These are phyloP conservation scores for Xylariales sp. DNA, from an alignment of 2,329 filamentous ascomycete genomes.

Conservation along the genomic window DNA sequence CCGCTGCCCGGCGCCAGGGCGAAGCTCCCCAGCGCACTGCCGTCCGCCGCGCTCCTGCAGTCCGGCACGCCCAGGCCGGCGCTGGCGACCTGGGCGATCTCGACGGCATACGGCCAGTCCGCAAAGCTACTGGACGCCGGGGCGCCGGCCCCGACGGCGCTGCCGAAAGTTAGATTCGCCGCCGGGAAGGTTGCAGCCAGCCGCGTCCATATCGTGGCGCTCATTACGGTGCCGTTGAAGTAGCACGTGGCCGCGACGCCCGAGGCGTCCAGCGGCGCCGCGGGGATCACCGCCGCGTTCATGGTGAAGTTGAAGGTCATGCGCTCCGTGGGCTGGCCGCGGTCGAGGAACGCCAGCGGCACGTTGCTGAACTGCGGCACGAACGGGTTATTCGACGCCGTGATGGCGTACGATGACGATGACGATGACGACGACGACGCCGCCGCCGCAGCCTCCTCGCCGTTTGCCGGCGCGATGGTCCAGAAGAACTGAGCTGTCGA, in stretches of 20 bases:
- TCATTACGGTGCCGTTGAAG: conserved; percentile 52
- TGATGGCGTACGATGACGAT: conserved; percentile 55
- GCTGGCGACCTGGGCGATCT: conserved; percentile 46
- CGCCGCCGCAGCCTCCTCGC: too few relatives aligned
- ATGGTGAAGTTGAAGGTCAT: conserved; percentile 53
- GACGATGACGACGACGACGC: too few relatives aligned
- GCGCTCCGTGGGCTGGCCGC: conserved; percentile 44
- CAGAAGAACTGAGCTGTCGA: conserved; percentile 54
- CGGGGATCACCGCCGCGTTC: conserved; percentile 48
- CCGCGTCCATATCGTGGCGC: conserved; percentile 57
- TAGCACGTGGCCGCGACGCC: conserved; percentile 49
- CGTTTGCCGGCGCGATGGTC: conserved; percentile 45
- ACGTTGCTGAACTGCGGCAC: conserved; percentile 44
- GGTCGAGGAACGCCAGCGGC: conserved; percentile 11
- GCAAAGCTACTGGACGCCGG: conserved; percentile 30
- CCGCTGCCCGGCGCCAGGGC: conserved; percentile 20
- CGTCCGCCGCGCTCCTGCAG: conserved; percentile 41
- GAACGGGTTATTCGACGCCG: conserved; percentile 52
- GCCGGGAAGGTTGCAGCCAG: conserved; percentile 25
- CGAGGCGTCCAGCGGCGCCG: conserved; percentile 32
- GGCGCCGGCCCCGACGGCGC: conserved; percentile 9
- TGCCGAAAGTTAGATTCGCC: conserved; percentile 12
- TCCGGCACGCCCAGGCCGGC: conserved; percentile 46
- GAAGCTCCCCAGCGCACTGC: conserved; percentile 31
- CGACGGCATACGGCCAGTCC: conserved; percentile 55